Conservation (phyloP, 768 basidiomycete genomes). For the Leccinum broughii region DNA sequence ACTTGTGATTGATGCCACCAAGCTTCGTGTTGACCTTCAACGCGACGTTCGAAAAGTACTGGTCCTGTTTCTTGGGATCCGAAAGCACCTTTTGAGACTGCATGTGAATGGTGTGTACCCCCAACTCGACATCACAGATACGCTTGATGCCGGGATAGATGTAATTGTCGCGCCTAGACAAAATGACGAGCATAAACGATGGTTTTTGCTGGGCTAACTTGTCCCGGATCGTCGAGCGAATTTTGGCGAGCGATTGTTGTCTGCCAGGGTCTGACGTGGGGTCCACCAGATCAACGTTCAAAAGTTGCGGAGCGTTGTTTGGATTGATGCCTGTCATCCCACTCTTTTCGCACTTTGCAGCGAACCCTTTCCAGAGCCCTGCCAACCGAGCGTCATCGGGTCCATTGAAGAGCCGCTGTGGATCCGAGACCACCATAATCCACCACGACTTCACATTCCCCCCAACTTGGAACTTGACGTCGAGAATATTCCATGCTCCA, state of each 20-base stretch:
- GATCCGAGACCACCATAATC: conserved; percentile 64
- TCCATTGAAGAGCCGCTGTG: conserved; percentile 37
- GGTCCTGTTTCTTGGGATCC: conserved; percentile 60
- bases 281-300: conserved; percentile 22
- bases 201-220: conserved; percentile 38
- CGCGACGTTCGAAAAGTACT: conserved; percentile 81
- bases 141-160: conserved; percentile 85
- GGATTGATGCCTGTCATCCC: conserved; percentile 67
- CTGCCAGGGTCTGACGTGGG: conserved; percentile 36
- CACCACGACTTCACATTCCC: conserved; percentile 59
- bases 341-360: conserved; percentile 51
- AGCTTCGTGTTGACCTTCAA: conserved; percentile 84
- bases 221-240: conserved; percentile 42
- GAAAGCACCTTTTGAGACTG: conserved; percentile 58
- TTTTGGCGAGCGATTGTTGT: conserved; percentile 37
- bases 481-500: conserved; percentile 77
- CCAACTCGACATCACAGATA: conserved; percentile 71
- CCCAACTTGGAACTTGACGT: conserved; percentile 65
- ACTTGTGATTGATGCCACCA: conserved; percentile 78
- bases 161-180: conserved; percentile 66
- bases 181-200: conserved; percentile 66
- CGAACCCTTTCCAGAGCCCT: conserved; percentile 52
- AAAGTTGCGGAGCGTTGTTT: conserved; percentile 36
- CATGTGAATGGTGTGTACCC: conserved; percentile 77
- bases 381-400: conserved; percentile 34